A percentile compares a stretch with the other conserved stretches of the same genome.
phyloP scores from a whole-genome alignment of 2,329 filamentous ascomycete species.

The Zasmidium cellare region DNA sequence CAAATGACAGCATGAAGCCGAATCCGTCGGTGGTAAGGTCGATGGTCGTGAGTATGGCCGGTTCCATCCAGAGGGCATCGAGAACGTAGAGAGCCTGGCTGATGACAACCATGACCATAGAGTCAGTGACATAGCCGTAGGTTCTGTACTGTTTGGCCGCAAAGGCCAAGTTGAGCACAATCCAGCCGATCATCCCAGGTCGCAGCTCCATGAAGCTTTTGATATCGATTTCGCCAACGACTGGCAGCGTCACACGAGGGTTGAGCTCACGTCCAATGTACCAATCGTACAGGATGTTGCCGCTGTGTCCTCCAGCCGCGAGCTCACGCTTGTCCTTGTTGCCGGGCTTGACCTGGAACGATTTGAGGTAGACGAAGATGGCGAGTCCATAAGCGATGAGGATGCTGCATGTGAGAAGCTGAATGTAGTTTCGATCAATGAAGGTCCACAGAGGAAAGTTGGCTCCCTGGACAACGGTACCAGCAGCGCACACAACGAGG shows the following conservation, averaged over 20 bases:
- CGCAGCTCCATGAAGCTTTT: slow-evolving; percentile 88
- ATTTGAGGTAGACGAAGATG: slow-evolving; percentile 76
- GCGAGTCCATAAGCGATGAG: slow-evolving; percentile 72
- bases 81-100: slow-evolving; percentile 82
- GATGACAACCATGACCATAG: slow-evolving; percentile 74
- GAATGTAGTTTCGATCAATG: slow-evolving; percentile 86
- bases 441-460: slow-evolving; percentile 89
- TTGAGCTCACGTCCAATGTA: slow-evolving; percentile 96
- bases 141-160: slow-evolving; percentile 84
- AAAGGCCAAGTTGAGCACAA: slow-evolving; percentile 80
- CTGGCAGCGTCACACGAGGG: slow-evolving; percentile 74
- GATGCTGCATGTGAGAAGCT: slow-evolving; percentile 80
- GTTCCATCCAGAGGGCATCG: slow-evolving; percentile 83
- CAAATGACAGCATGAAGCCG: slow-evolving; percentile 91
- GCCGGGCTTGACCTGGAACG: slow-evolving; percentile 76
- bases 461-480: slow-evolving; percentile 74
- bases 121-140: slow-evolving; percentile 81
- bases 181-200: slow-evolving; percentile 88
- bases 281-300: slow-evolving; percentile 91
- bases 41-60: slow-evolving; percentile 87
- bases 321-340: slow-evolving; percentile 74
- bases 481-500: slow-evolving; percentile 68
- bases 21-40: slow-evolving; percentile 93
- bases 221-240: slow-evolving; percentile 84
- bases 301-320: slow-evolving; percentile 76